Evolutionary conservation across 305 asterid genomes (phyloP).

Genomic region (Salvia sclarea): DNA sequence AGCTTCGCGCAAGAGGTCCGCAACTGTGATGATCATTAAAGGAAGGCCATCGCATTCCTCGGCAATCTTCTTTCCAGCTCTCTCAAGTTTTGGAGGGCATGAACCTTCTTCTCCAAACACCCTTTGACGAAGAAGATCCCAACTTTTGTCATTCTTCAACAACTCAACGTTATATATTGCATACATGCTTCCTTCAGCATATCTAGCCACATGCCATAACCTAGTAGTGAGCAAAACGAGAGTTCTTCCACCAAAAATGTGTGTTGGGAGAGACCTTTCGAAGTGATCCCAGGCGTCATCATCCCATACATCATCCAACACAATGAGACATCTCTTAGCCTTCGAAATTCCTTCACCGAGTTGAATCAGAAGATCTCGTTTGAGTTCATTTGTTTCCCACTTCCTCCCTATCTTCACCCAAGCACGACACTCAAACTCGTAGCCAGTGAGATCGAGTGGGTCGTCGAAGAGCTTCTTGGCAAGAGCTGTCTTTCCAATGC

Average conservation of each 20-base stretch:
- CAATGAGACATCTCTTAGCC: background rate
- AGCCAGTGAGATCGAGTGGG: background rate
- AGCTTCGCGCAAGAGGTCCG: background rate
- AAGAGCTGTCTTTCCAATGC: slow-evolving; percentile 27
- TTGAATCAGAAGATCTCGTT: background rate
- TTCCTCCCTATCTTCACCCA: slow-evolving; percentile 5
- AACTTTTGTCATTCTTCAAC: no score
- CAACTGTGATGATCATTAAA: background rate
- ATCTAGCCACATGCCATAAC: background rate
- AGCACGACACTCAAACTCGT: background rate
- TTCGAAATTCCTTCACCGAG: background rate
- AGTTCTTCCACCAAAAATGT: background rate
- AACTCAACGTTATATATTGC: no score
- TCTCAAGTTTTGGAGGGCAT: slow-evolving; percentile 11
- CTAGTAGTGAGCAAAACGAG: slow-evolving; percentile 16
- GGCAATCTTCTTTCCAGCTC: slow-evolving; percentile 17
- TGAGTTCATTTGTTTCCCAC: background rate
- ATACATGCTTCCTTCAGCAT: no score
- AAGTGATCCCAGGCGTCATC: slow-evolving; percentile 15
- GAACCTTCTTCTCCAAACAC: slow-evolving; percentile 13
- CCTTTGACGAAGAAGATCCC: slow-evolving; percentile 17
- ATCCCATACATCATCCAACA: slow-evolving; percentile 30
- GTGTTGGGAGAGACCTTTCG: background rate
- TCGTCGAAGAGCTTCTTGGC: background rate
- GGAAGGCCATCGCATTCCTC: slow-evolving; percentile 17